Evolutionary conservation across 1,284 basidiomycete genomes (phyloP), one percentile per base, ranked within the genome.

Genomic region (Ustilago crameri): DNA sequence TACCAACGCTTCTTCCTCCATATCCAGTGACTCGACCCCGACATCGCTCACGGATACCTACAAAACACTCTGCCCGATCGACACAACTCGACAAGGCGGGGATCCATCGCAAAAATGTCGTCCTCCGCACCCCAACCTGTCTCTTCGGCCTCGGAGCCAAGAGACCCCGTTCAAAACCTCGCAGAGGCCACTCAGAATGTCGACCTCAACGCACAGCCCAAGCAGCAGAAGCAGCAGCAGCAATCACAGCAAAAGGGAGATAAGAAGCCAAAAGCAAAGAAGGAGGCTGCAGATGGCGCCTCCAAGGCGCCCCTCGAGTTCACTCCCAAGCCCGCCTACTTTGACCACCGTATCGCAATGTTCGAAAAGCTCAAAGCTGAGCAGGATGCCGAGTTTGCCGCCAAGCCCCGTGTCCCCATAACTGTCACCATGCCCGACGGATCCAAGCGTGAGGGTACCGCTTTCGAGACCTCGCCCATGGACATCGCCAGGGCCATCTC

Each of bases 381-480:
- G 85, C 88, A 95, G 79, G 91, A 93, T 79, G 89, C 89, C 82
- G 87, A 93, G 3, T 90, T 91, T 5, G 55, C 82, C 91, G 93
- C 88, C n/a, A 92, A 95, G 87, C 89, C 92, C 7, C 89, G 93
- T 43, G 88, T 91, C 73, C 88, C 91, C 52, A 96, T 98, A 78
- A 87, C 86, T 9, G 86, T 98, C 81, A 95, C 93, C 3, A 85
- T 98, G 70, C 92, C 90, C 5, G 92, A 98, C 86, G 94, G 95
- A 18, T 90, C 91, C 24, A 87, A 89, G 75, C 88, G 91, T 56
- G 89, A 91, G 73, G 96, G 88, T 26, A 93, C 86, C 57, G 91
- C 92, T 77, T 99, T 93, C 93, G 92, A 98, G 86, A 98, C 96
- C n/a, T 92, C 89, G 64, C 96, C 96, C 0, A 89, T 98, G 89